Evolutionary conservation across 2,329 filamentous ascomycete species (phyloP), one percentile per base, ranked within the genome.

Genomic region (Venturia effusa): DNA sequence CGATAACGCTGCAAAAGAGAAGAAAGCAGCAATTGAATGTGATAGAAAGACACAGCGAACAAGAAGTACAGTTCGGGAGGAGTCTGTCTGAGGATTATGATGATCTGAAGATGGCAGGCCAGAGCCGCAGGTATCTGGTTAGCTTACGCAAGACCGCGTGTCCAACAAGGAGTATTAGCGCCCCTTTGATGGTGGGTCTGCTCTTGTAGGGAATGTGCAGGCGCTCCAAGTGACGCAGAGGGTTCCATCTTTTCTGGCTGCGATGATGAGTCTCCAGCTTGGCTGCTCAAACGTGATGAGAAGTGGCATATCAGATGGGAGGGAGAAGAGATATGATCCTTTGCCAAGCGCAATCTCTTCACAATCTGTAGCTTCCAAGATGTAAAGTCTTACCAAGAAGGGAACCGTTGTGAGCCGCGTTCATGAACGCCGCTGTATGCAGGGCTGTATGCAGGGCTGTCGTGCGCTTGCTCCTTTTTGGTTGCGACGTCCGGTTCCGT

Each of bases 81-180:
- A 57, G 19, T 22, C 30, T 34, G 3, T 7, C 34, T 8, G 51
- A 34, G 34, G 15, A 17, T 8, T 30, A 57, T 34, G 27, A n/a
- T n/a, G 19, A 3, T 57, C 17, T 57, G 51, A 34, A 11, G 27
- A 57, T 34, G 51, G 51, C 51, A n/a, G 51, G 27, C 34, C 30
- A 34, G 30, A 57, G 51, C 51, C 51, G 51, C 51, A 57, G 27
- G 24, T 45, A 22, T 17, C 48, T 22, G 15, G 11, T 15, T 54
- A 32, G 48, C 51, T 57, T 57, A 57, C 51, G 51, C 51, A 57
- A 34, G 51, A 57, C 51, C 51, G 51, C 51, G 51, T 57, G 51
- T 57, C 51, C 15, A 10, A 5, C 51, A 57, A 22, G 51, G 51
- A 57, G 51, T 57, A n/a, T n/a, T n/a, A 57, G 51, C 51, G 51